These are phyloP conservation scores for Macrophomina pseudophaseolina DNA, from an alignment of 2,329 filamentous ascomycete genomes.

Conservation along the genomic window DNA sequence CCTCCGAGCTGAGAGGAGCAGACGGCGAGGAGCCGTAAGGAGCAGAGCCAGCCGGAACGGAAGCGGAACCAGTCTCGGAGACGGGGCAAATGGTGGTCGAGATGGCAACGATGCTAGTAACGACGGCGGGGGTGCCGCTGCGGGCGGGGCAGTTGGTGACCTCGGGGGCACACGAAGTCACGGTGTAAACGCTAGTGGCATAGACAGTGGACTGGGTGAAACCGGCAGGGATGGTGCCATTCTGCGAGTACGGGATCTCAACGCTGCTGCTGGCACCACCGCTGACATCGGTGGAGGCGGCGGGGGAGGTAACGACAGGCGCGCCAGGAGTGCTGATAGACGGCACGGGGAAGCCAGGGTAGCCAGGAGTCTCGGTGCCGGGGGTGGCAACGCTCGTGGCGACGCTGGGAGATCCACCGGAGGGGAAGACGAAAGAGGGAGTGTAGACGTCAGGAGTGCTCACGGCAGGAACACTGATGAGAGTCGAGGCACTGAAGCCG, in stretches of 20 bases:
- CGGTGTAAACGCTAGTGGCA: conserved; percentile 29
- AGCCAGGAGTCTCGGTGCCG: not conserved
- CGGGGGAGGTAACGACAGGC: conserved; percentile 9
- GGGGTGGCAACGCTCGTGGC: conserved; percentile 11
- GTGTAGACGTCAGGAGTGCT: conserved; percentile 13
- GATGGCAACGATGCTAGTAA: conserved; percentile 19
- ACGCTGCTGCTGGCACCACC: conserved; percentile 18
- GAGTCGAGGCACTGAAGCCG: conserved; percentile 7
- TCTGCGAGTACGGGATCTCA: conserved; percentile 14
- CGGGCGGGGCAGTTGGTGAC: conserved; percentile 32
- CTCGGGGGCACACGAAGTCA: conserved; percentile 28
- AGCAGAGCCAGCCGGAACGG: conserved; percentile 24
- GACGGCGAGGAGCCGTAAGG: conserved; percentile 19
- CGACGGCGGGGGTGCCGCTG: conserved; percentile 27
- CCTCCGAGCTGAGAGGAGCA: conserved; percentile 4
- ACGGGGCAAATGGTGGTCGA: conserved; percentile 26
- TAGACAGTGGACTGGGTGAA: conserved; percentile 25
- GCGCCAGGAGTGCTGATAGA: conserved; percentile 21
- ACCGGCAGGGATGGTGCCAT: conserved; percentile 16
- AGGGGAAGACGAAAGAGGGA: conserved; percentile 19
- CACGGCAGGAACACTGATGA: conserved; percentile 20
- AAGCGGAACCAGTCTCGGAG: conserved; percentile 22
- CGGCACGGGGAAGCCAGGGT: conserved; percentile 6
- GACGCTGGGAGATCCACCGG: conserved; percentile 11
- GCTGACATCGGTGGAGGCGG: conserved; percentile 28